phyloP scores from a whole-genome alignment of 2,329 filamentous ascomycete genomes.

The Fusarium sp. region DNA sequence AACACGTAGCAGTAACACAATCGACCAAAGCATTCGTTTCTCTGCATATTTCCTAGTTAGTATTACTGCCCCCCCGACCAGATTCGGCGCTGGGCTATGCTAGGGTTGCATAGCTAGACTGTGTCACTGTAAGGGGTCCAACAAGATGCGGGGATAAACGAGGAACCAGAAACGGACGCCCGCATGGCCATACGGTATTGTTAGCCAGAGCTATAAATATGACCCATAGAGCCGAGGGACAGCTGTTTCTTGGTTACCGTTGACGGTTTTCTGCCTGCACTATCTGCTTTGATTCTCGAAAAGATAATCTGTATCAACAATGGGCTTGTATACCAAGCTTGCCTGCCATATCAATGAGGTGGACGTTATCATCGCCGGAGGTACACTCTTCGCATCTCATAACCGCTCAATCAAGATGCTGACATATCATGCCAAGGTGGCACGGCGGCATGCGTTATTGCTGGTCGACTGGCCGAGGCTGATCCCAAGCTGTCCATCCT shows the following conservation, averaged over 20 bases:
- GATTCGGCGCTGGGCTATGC: too few relatives aligned
- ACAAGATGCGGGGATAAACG: neutral
- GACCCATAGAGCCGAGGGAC: neutral
- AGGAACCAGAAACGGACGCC: conserved; percentile 1
- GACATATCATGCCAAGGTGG: conserved; percentile 39
- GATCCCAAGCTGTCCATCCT: conserved; percentile 45
- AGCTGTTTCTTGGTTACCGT: neutral
- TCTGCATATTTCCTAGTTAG: neutral
- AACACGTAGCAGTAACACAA: neutral
- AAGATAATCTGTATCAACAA: conserved; percentile 9
- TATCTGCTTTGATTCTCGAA: neutral
- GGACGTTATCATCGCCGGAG: conserved; percentile 37
- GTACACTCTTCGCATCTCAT: neutral
- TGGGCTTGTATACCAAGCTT: conserved; percentile 36
- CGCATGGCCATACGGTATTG: neutral
- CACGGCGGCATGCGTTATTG: conserved; percentile 46
- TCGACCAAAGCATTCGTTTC: neutral
- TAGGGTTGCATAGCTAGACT: neutral
- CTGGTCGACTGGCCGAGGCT: conserved; percentile 44
- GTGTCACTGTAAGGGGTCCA: conserved; percentile 3
- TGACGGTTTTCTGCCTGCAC: neutral
- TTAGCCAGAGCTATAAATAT: conserved; percentile 15
- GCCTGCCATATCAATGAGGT: conserved; percentile 34
- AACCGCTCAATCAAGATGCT: neutral
- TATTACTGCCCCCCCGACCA: too few relatives aligned